Evolutionary conservation across 208 protist species (phyloP).

Genomic region (Acanthamoeba royreba): DNA sequence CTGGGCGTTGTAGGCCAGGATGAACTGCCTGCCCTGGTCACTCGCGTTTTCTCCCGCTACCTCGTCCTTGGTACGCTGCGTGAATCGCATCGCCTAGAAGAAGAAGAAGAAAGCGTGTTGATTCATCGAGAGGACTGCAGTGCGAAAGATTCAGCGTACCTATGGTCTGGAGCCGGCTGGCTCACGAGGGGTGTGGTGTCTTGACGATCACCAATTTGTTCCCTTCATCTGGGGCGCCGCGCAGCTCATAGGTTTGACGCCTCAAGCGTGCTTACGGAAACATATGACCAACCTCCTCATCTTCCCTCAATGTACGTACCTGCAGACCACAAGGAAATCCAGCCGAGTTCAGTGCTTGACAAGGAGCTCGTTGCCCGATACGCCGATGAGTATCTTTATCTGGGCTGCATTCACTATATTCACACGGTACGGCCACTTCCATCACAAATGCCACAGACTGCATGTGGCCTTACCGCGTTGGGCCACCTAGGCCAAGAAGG

Average conservation of each 20-base stretch:
- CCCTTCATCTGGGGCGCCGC: constrained; percentile 94
- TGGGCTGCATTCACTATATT: constrained; percentile 62
- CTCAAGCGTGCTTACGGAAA: background rate
- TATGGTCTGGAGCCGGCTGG: constrained; percentile 96
- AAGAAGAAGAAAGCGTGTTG: background rate
- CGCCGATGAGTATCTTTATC: constrained; percentile 63
- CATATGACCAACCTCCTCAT: background rate
- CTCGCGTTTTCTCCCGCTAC: constrained; percentile 83
- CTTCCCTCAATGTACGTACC: background rate
- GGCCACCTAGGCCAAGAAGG: constrained; percentile 56
- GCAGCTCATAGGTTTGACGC: constrained; percentile 88
- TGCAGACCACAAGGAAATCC: background rate
- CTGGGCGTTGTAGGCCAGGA: constrained; percentile 61
- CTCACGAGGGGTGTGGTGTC: constrained; percentile 96
- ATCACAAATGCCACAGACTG: background rate
- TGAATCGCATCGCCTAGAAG: background rate
- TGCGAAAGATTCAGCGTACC: constrained; percentile 83
- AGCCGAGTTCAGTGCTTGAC: background rate
- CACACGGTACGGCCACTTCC: background rate
- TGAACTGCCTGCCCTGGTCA: constrained; percentile 84
- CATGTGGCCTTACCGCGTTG: background rate
- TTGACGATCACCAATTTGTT: constrained; percentile 99
- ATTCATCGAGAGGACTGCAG: background rate
- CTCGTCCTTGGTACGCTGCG: background rate
- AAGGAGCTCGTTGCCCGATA: constrained; percentile 46